Evolutionary conservation across 495 filamentous ascomycete genomes (phyloP), one percentile per base, ranked within the genome.

Genomic region (Penicillium diatomitis): DNA sequence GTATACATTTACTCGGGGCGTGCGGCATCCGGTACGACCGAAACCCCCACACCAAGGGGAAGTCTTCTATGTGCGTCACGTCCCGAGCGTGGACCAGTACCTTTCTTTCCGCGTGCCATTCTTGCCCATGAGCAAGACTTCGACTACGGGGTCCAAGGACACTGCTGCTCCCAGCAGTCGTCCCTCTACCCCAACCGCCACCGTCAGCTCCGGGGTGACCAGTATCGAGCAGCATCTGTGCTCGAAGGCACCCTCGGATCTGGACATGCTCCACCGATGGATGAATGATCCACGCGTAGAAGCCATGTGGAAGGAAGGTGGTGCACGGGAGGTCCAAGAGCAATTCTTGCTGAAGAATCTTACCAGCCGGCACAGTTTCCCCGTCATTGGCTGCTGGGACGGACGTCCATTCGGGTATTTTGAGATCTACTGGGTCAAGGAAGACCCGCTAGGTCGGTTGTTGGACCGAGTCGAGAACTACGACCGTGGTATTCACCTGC

Each of bases 361-460:
- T 37, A 75, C 73, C 8, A 78, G 71, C 31, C 73, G 71, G 7
- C 85, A 96, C 65, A 88, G 80, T 43, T 96, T 96, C 69, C 94
- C 92, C 0, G 87, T 83, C 2, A 91, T 98, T 54, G 92, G 88
- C 32, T 82, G 86, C 70, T 98, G 90, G 90, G 88, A 95, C 53
- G 90, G 88, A 3, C 85, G 90, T 49, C 92, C 92, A 0, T 98
- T 97, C 66, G 92, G 92, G 0, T 98, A 94, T 57, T 95, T 98
- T 60, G 94, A 98, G 71, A 78, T 98, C 36, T 98, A 98, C 69
- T 98, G 94, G 94, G 90, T 92, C 2, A 95, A 95, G 56, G 92
- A 98, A 62, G 94, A 97, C 60, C 66, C 68, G 2, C 61, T 98
- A 27, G 88, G 87, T 0, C 73, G 73, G 30, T 68, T 85, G 43